These are phyloP conservation scores for Melanopsichium pennsylvanicum DNA, from an alignment of 1,284 basidiomycete species.

Conservation along the genomic window DNA sequence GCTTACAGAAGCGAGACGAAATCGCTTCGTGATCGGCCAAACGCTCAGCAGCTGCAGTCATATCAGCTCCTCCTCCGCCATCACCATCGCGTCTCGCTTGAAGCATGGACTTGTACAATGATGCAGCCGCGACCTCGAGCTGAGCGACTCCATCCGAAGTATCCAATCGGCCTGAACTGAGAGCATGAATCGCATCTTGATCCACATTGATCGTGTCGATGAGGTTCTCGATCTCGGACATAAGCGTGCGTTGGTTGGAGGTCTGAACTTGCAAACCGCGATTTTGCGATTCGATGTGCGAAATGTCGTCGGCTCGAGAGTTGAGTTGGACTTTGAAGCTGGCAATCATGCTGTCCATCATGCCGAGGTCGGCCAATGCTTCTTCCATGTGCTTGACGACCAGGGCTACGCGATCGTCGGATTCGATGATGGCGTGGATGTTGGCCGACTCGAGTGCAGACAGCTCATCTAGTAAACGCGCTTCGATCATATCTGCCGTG, in stretches of 20 bases:
- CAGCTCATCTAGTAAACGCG: constrained; percentile 60
- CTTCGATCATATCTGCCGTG: constrained; percentile 64
- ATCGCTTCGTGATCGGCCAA: constrained; percentile 87
- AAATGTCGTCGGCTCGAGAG: constrained; percentile 76
- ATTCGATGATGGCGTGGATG: constrained; percentile 95
- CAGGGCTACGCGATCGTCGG: constrained; percentile 80
- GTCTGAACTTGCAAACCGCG: constrained; percentile 96
- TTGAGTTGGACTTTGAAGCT: constrained; percentile 63
- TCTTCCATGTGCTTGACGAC: constrained; percentile 89
- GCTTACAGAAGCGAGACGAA: constrained; percentile 88
- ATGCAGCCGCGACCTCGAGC: constrained; percentile 82
- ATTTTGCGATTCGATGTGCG: constrained; percentile 94
- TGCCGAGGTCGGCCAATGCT: constrained; percentile 82
- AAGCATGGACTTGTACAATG: constrained; percentile 93
- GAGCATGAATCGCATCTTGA: constrained; percentile 75
- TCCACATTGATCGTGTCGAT: constrained; percentile 94
- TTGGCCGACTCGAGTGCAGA: constrained; percentile 73
- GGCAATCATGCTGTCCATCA: constrained; percentile 70
- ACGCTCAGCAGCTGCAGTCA: constrained; percentile 85
- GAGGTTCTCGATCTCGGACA: constrained; percentile 57
- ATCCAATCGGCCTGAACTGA: constrained; percentile 86
- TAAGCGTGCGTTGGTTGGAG: constrained; percentile 82
- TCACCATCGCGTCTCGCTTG: constrained; percentile 80
- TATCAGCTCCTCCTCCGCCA: constrained; percentile 70
- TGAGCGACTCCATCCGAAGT: constrained; percentile 74